A percentile compares a stretch with the other conserved stretches of the same genome.
phyloP scores from a whole-genome alignment of 306 rosid genomes.

The Lathyrus aphaca region DNA sequence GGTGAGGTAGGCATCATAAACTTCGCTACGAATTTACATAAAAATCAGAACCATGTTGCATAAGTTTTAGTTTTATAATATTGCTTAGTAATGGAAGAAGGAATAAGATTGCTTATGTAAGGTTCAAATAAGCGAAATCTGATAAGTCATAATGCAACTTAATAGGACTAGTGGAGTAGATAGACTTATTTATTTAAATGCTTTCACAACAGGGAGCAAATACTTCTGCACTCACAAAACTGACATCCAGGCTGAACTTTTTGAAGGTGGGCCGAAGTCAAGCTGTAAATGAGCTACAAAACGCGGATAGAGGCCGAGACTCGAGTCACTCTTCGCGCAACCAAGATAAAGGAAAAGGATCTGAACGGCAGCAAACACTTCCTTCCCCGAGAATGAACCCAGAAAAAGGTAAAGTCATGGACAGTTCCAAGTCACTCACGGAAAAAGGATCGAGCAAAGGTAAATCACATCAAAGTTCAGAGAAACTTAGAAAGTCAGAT shows the following conservation, averaged over 20 bases:
- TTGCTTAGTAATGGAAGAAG: slow-evolving; percentile 14
- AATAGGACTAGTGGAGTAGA: slow-evolving; percentile 36
- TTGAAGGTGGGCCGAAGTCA: slow-evolving; percentile 80
- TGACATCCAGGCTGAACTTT: slow-evolving; percentile 77
- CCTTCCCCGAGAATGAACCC: slow-evolving; percentile 39
- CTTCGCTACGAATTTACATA: slow-evolving; percentile 15
- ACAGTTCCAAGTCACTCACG: slow-evolving; percentile 33
- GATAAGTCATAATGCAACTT: slow-evolving; percentile 3
- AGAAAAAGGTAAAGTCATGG: slow-evolving; percentile 48
- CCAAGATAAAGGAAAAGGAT: slow-evolving; percentile 54
- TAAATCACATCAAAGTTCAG: slow-evolving; percentile 47
- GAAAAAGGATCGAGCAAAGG: slow-evolving; percentile 48
- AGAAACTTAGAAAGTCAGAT: slow-evolving; percentile 55
- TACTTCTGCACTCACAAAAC: slow-evolving; percentile 73
- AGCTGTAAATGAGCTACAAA: slow-evolving; percentile 59
- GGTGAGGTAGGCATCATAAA: slow-evolving; percentile 65
- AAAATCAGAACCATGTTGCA: slow-evolving; percentile 9
- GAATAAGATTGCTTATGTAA: slow-evolving; percentile 24
- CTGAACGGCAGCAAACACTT: slow-evolving; percentile 39
- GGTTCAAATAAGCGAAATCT: slow-evolving; percentile 18
- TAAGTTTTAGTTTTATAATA: neutral
- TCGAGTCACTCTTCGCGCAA: slow-evolving; percentile 40
- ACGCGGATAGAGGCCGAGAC: slow-evolving; percentile 55
- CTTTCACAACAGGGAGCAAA: slow-evolving; percentile 62
- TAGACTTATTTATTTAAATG: slow-evolving; percentile 43